A percentile compares a stretch with the other conserved stretches of the same genome.
These are phyloP conservation scores for Rhodomyrtus psidioides DNA, from an alignment of 441 rosid genomes.

Conservation along the genomic window DNA sequence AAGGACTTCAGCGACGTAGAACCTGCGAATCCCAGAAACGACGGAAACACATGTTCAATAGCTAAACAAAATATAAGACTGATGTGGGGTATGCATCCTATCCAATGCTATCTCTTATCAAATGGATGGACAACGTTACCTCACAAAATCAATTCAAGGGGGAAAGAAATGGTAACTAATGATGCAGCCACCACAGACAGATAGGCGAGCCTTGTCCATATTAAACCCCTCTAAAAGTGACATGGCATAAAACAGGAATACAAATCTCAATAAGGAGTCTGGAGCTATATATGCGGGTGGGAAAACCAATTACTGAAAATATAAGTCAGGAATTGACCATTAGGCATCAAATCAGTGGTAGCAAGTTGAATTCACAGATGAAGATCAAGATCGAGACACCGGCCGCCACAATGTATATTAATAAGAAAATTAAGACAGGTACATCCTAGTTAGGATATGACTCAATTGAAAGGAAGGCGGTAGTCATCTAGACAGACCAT, in stretches of 20 bases:
- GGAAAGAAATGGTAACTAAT: neutral
- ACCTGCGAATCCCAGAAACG: neutral
- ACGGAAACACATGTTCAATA: neutral
- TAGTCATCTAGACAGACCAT: neutral
- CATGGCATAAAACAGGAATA: neutral
- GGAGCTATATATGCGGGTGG: neutral
- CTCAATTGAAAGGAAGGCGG: neutral
- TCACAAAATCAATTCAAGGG: neutral
- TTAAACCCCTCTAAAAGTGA: neutral
- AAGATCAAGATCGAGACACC: neutral
- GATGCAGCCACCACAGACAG: neutral
- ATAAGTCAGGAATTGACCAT: neutral
- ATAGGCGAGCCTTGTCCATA: neutral
- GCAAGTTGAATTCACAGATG: neutral
- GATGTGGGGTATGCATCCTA: neutral
- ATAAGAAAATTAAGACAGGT: neutral
- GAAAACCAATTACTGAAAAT: neutral
- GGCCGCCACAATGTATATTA: neutral
- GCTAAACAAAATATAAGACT: neutral
- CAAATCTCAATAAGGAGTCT: neutral
- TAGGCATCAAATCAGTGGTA: neutral
- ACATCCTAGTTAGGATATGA: neutral
- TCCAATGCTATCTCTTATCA: neutral
- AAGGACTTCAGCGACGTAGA: slow-evolving; percentile 14
- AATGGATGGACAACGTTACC: neutral